Evolutionary conservation across 2,329 filamentous ascomycete genomes (phyloP), one percentile per base, ranked within the genome.

Genomic region (Penicillium hordei): DNA sequence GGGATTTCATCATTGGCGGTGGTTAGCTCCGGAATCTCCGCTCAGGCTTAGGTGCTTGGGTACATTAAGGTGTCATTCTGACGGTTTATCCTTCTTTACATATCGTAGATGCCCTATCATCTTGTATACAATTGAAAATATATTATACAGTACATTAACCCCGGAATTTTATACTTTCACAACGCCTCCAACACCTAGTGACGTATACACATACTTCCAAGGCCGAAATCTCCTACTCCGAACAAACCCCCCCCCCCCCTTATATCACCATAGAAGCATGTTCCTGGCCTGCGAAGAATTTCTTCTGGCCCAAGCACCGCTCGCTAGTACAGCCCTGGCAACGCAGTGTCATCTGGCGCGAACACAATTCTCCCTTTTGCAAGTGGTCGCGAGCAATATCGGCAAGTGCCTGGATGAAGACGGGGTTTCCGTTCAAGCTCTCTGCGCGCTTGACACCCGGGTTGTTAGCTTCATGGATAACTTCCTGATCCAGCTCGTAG

Each of bases 321-420:
- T 95, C 91, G 71, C 90, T 97, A 76, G 86, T 93, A 78, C 94
- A 99, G 6, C 90, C 93, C 2, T 95, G 94, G 78, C 94, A 99
- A 67, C 94, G 86, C 65, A 99, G 78, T 9, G 86, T 86, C 90
- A 99, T 92, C 78, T 97, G 94, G 56, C 81, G 80, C 31, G 90
- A 95, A 73, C 90, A 93, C n/a, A 78, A 79, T 49, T 82, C 74
- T 5, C 89, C 89, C 61, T 85, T 87, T 51, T 86, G 80, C 52
- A 99, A 77, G 78, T 99, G 95, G 17, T 81, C 76, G 70, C 89
- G 89, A 8, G 93, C 94, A 65, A 99, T 85, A 70, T 96, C 88
- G 12, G 93, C 94, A 51, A 99, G 81, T 1, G 90, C 94, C 64
- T 89, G 78, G 68, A 99, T 97, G 76, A 99, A 99, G 1, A 93